phyloP scores from a whole-genome alignment of 495 filamentous ascomycete species.

The Opeltia flavorubescens region DNA sequence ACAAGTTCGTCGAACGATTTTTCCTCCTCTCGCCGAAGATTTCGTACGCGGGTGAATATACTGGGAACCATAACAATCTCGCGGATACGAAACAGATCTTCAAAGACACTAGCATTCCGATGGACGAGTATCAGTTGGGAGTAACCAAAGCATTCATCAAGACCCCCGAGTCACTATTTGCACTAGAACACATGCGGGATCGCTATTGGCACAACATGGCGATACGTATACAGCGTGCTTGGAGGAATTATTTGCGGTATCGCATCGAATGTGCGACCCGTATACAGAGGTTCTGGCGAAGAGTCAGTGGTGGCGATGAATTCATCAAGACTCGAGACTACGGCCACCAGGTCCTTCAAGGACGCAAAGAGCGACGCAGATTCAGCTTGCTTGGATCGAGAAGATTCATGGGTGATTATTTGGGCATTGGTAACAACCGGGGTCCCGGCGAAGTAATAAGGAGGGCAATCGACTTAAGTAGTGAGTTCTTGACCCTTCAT shows the following conservation, averaged over 20 bases:
- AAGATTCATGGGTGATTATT: conserved; percentile 89
- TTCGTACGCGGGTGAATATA: conserved; percentile 93
- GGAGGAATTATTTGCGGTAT: conserved; percentile 90
- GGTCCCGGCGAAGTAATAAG: conserved; percentile 76
- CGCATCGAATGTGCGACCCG: conserved; percentile 82
- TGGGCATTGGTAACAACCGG: conserved; percentile 66
- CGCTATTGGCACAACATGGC: conserved; percentile 99
- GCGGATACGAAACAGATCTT: conserved; percentile 87
- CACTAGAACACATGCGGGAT: conserved; percentile 93
- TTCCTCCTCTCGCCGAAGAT: conserved; percentile 90
- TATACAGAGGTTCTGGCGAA: conserved; percentile 91
- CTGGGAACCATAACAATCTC: conserved; percentile 76
- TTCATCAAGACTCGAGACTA: conserved; percentile 78
- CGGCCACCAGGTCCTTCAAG: conserved; percentile 71
- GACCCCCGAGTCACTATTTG: conserved; percentile 93
- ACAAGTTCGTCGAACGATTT: conserved; percentile 97
- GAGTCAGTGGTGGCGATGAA: conserved; percentile 73
- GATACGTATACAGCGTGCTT: conserved; percentile 90
- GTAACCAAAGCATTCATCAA: conserved; percentile 98
- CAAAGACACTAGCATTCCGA: conserved; percentile 87
- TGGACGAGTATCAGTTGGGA: conserved; percentile 94
- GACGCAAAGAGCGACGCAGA: conserved; percentile 78
- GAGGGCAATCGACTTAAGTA: conserved; percentile 47
- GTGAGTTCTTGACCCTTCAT: conserved; percentile 16
- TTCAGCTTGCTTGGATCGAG: conserved; percentile 83